Percentiles rank a stretch among this genome's conserved stretches.
Evolutionary conservation across 805 yeast species (phyloP).

Genomic region (Kluyveromyces siamensis): DNA sequence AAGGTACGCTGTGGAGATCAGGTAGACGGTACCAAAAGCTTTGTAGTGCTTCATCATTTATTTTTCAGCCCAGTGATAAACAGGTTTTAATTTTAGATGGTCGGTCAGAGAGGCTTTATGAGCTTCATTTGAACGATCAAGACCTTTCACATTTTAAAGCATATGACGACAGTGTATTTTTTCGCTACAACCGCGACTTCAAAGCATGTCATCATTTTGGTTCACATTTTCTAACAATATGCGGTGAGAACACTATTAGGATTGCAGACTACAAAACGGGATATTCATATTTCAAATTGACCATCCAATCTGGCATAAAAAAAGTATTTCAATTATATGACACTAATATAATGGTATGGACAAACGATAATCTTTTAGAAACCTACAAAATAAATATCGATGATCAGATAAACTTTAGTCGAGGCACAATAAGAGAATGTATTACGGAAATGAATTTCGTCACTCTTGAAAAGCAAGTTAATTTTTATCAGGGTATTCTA

Average conservation of each 20-base stretch:
- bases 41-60: conserved; percentile 5
- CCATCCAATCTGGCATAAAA: conserved; percentile 18
- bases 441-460: background rate
- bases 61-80: conserved; percentile 10
- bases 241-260: conserved; percentile 10
- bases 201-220: conserved; percentile 13
- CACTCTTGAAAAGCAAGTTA: conserved; percentile 19
- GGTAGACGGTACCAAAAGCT: background rate
- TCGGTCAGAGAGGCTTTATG: conserved; percentile 7
- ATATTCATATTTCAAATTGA: conserved; percentile 16
- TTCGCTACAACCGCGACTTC: conserved; percentile 13
- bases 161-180: conserved; percentile 11
- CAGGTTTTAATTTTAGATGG: conserved; percentile 17
- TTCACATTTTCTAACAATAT: conserved; percentile 13
- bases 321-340: conserved; percentile 9
- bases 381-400: conserved; percentile 18
- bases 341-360: conserved; percentile 17
- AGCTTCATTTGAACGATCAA: background rate
- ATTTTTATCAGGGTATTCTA: conserved; percentile 20
- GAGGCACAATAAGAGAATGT: background rate
- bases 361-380: conserved; percentile 12
- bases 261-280: conserved; percentile 24
- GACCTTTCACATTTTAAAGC: conserved; percentile 9
- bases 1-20: background rate
- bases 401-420: conserved; percentile 8